Conservation (phyloP, 2,329 filamentous ascomycete species). For the Teratosphaeria gauchensis region DNA sequence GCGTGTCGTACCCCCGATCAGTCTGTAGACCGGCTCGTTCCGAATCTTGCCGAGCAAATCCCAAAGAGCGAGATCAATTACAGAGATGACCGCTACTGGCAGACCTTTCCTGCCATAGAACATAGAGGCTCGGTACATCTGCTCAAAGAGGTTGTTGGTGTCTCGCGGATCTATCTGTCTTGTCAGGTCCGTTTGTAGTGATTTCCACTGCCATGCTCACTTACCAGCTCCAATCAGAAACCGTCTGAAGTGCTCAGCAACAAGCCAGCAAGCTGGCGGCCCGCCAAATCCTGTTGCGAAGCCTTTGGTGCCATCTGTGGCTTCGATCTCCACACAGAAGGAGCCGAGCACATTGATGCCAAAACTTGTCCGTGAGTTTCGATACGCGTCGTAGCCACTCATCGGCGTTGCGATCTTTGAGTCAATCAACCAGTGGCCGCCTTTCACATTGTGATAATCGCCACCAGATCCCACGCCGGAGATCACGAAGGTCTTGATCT, state of each 20-base stretch:
- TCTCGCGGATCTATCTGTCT: slow-evolving; percentile 64
- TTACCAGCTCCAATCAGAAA: slow-evolving; percentile 72
- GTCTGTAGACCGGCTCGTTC: slow-evolving; percentile 86
- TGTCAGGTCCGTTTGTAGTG: not conserved
- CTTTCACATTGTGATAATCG: slow-evolving; percentile 87
- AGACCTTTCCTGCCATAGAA: slow-evolving; percentile 94
- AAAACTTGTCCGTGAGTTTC: slow-evolving; percentile 80
- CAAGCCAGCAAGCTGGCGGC: slow-evolving; percentile 86
- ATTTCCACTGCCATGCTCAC: not conserved
- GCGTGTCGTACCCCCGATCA: slow-evolving; percentile 84
- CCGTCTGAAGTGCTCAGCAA: slow-evolving; percentile 85
- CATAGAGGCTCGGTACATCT: slow-evolving; percentile 94
- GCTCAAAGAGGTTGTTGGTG: slow-evolving; percentile 85
- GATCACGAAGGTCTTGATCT: slow-evolving; percentile 63
- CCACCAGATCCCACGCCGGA: slow-evolving; percentile 56
- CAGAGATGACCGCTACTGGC: slow-evolving; percentile 81
- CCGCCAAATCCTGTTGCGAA: slow-evolving; percentile 93
- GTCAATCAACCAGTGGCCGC: slow-evolving; percentile 71
- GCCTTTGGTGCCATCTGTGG: slow-evolving; percentile 80
- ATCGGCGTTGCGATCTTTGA: slow-evolving; percentile 87
- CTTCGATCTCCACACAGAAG: slow-evolving; percentile 83
- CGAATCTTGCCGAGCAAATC: slow-evolving; percentile 85
- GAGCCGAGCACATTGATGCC: slow-evolving; percentile 92
- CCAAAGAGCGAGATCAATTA: slow-evolving; percentile 89
- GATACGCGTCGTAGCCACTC: slow-evolving; percentile 80